phyloP scores from a whole-genome alignment of 441 rosid genomes.

The Populus hybrid region DNA sequence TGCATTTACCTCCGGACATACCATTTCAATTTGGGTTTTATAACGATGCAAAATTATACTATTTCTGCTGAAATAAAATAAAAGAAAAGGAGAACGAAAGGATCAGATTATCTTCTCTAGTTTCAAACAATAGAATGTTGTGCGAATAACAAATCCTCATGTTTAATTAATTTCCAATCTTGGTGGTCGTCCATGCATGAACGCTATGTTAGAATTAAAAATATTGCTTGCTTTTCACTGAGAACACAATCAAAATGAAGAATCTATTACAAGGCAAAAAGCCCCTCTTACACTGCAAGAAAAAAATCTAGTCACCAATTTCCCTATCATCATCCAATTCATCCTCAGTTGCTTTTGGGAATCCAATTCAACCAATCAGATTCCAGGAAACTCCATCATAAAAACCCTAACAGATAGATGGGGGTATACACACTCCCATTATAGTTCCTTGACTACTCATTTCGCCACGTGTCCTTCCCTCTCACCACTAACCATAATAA shows the following conservation, averaged over 20 bases:
- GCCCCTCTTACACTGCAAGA: not conserved
- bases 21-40: too few relatives aligned
- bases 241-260: slow-evolving; percentile 12
- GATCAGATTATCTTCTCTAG: too few relatives aligned
- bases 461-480: slow-evolving; percentile 67
- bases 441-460: slow-evolving; percentile 26
- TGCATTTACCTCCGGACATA: too few relatives aligned
- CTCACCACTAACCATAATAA: slow-evolving; percentile 52
- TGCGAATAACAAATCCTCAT: too few relatives aligned
- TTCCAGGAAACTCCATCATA: slow-evolving; percentile 42
- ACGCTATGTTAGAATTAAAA: slow-evolving; percentile 1
- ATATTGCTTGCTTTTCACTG: slow-evolving; percentile 24
- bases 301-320: slow-evolving; percentile 12
- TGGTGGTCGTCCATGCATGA: too few relatives aligned
- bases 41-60: too few relatives aligned
- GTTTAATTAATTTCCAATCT: too few relatives aligned
- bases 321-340: slow-evolving; percentile 21
- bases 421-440: slow-evolving; percentile 8
- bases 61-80: too few relatives aligned
- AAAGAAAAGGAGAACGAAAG: too few relatives aligned
- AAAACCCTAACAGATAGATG: slow-evolving; percentile 34
- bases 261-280: slow-evolving; percentile 11
- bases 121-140: too few relatives aligned
- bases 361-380: slow-evolving; percentile 66
- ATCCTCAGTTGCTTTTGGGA: slow-evolving; percentile 15